Evolutionary conservation across 805 yeast species (phyloP).

Genomic region (Saturnispora besseyi): DNA sequence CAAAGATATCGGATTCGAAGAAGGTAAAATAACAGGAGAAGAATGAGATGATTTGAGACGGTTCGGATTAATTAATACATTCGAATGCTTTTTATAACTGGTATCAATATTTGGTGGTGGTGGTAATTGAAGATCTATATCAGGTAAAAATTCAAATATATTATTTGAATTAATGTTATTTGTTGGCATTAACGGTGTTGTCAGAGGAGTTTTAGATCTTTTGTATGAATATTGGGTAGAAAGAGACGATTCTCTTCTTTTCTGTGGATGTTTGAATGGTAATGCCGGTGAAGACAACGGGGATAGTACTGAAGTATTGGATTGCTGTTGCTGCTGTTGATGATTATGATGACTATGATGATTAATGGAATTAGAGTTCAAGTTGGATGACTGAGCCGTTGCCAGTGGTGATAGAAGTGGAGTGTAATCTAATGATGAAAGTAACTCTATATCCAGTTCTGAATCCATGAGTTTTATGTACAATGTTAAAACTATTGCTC

Average conservation of each 20-base stretch:
- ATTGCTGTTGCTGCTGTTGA: neutral
- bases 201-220: conserved; percentile 6
- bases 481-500: no score
- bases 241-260: conserved; percentile 9
- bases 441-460: conserved; percentile 18
- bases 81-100: conserved; percentile 18
- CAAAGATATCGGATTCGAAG: conserved; percentile 16
- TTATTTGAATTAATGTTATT: neutral
- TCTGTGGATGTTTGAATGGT: conserved; percentile 32
- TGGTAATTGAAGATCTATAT: conserved; percentile 7
- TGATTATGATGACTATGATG: neutral
- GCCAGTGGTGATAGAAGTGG: conserved; percentile 66
- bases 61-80: conserved; percentile 26
- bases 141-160: neutral
- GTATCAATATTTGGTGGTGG: conserved; percentile 18
- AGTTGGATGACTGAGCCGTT: neutral
- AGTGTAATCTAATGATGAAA: conserved; percentile 59
- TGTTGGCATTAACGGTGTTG: conserved; percentile 14
- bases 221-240: conserved; percentile 5
- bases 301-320: conserved; percentile 24
- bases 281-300: conserved; percentile 67
- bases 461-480: conserved; percentile 1
- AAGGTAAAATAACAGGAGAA: conserved; percentile 31
- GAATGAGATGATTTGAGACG: conserved; percentile 26
- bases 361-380: neutral